phyloP scores from a whole-genome alignment of 352 stramenopile species.

The Phytophthora capsici region DNA sequence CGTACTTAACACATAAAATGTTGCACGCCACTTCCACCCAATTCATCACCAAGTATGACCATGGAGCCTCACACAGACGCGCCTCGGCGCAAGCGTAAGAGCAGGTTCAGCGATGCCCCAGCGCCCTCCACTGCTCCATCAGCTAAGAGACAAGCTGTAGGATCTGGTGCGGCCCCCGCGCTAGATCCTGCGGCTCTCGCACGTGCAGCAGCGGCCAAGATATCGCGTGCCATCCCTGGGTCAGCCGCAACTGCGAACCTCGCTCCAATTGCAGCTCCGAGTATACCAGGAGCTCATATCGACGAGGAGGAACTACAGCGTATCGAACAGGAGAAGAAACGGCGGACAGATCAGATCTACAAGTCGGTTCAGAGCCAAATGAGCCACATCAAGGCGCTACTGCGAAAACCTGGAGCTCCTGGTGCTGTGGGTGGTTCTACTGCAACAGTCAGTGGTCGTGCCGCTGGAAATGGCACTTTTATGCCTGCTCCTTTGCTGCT shows the following conservation, averaged over 20 bases:
- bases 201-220: constrained; percentile 77
- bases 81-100: constrained; percentile 78
- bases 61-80: constrained; percentile 40
- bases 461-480: constrained; percentile 41
- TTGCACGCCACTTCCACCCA: neutral
- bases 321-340: constrained; percentile 61
- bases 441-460: neutral
- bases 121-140: constrained; percentile 20
- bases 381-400: constrained; percentile 72
- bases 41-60: neutral
- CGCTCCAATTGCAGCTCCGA: neutral
- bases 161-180: neutral
- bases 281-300: neutral
- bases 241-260: constrained; percentile 6
- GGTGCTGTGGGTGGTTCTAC: neutral
- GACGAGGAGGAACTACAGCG: constrained; percentile 47
- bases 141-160: constrained; percentile 20
- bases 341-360: constrained; percentile 77
- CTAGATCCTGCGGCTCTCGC: constrained; percentile 68
- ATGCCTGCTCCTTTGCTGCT: constrained; percentile 82
- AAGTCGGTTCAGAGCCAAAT: constrained; percentile 90
- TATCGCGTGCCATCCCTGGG: constrained; percentile 64
- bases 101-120: constrained; percentile 80
- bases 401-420: constrained; percentile 52
- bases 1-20: neutral